These are phyloP conservation scores for Pulveroboletus sp. DNA, from an alignment of 768 basidiomycete genomes.

Conservation along the genomic window DNA sequence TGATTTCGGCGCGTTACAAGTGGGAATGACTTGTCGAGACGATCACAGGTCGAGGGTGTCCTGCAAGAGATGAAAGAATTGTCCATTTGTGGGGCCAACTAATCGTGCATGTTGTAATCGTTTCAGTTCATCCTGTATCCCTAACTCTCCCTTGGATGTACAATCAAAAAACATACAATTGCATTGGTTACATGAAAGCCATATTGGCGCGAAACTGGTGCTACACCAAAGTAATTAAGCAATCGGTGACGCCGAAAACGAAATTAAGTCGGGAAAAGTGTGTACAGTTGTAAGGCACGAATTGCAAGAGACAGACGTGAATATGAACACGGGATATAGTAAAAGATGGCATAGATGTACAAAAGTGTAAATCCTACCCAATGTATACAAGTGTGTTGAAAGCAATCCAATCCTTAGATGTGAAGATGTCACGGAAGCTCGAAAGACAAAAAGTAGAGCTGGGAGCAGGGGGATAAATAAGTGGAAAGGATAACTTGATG, in stretches of 20 bases:
- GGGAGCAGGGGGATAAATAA: conserved; percentile 3
- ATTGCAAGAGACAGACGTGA: conserved; percentile 3
- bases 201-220: conserved; percentile 11
- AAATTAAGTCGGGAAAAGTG: conserved; percentile 5
- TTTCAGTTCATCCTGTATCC: conserved; percentile 6
- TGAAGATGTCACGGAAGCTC: conserved; percentile 1
- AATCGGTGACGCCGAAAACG: conserved; percentile 4
- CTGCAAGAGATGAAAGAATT: conserved; percentile 96
- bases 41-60: conserved; percentile 83
- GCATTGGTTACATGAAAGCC: conserved; percentile 12
- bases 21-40: not conserved
- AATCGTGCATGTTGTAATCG: not conserved
- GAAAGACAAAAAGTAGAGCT: not conserved
- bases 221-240: conserved; percentile 20
- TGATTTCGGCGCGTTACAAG: conserved; percentile 1
- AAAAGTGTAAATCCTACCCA: conserved; percentile 23
- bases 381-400: conserved; percentile 15
- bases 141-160: not conserved
- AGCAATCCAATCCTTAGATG: conserved; percentile 9
- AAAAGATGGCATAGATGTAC: conserved; percentile 15
- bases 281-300: conserved; percentile 21
- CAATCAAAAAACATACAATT: conserved; percentile 1
- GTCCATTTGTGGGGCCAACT: conserved; percentile 80
- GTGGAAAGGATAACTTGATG: not conserved
- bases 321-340: conserved; percentile 15